Base-by-base conservation (phyloP, 129 eudicot species). In the Flaveria sonorensis region DNA sequence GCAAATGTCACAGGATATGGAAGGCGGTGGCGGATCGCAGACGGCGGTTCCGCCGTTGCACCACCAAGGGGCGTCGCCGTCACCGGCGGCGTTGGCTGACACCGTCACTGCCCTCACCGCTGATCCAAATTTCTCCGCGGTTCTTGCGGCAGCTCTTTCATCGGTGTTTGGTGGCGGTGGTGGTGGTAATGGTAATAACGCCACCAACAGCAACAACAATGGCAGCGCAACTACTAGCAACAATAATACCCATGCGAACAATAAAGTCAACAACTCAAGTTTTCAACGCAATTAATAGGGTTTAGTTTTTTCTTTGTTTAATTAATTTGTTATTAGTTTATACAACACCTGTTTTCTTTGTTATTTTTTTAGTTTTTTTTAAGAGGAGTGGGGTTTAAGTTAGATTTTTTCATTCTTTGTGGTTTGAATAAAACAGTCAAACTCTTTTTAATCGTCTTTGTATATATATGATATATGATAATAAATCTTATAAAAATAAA, bases 111-210 rank as follows among this genome's bases (percentile, higher is more conserved):
- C 87, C 19, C 86, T 93, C 23, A 86, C 89, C 0, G 76, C 96
- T 13, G 96, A 90, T 74, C 96, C 98, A 0, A 88, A 85, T 72
- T 88, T 93, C 70, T 89, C 84, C 23, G 88, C 92, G 0, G 95
- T 78, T 55, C 65, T 93, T 78, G 95, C 87, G 23, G 94, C 94
- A 32, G 94, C 93, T 10, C 85, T 93, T 46, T 85, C 98, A 21
- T 81, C 92, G 0, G 83, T 90, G 85, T 81, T 86, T 12, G 80
- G 80, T 24, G 75, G 71, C 5, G 55, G 72, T 43, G 79, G 20
- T 43, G 71, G 82, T 69, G 72, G 75, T 16, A 42, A 55, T 68
- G 51, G 69, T 13, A 74, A 56, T 56, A 73, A 74, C 42, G 70
- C 57, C 76, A 76, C 73, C 73, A 61, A 76, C 80, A 81, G 85